Evolutionary conservation across 2,329 filamentous ascomycete genomes (phyloP), one percentile per base, ranked within the genome.

Genomic region (Penicillium nordicum): DNA sequence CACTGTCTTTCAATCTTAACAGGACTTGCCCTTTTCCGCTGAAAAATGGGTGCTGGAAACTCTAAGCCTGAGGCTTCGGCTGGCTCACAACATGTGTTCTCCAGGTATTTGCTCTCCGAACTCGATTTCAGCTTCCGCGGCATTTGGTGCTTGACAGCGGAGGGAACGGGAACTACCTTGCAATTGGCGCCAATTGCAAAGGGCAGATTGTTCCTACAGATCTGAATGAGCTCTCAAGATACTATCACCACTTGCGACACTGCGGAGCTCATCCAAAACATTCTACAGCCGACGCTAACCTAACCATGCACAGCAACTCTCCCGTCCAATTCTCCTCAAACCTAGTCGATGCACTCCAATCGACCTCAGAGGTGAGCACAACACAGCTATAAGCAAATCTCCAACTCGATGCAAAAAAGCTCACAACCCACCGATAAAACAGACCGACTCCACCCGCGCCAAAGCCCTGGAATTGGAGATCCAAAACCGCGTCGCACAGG

Each of bases 381-480:
- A 46, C 27, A 18, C 42, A n/a, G 41, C 50, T 47, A 40, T 29
- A 47, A 57, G 45, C 44, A 37, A 40, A 32, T 47, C 27, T 29
- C 30, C 10, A 50, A 55, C 23, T 29, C 43, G 43, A 48, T n/a
- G 1, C 29, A 37, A 25, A 29, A 34, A 53, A 34, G 5, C 55
- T 40, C 25, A 53, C 45, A 57, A 42, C 16, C 18, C 42, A 36
- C 6, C 44, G 36, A 23, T 21, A n/a, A 38, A 58, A 50, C 50
- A 97, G 93, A 93, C 89, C 76, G 92, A 97, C 79, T 86, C 87
- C 58, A 92, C 91, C 63, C 92, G 93, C 72, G 83, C 88, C 68
- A 90, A 90, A 77, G 81, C 87, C 70, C 79, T 91, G 74, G 93
- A 97, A 78, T 85, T 94, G 62, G 88, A 93, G 68, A 87, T 96